Evolutionary conservation across 2,329 filamentous ascomycete genomes (phyloP), one percentile per base, ranked within the genome.

Genomic region (Penicillium sp.): DNA sequence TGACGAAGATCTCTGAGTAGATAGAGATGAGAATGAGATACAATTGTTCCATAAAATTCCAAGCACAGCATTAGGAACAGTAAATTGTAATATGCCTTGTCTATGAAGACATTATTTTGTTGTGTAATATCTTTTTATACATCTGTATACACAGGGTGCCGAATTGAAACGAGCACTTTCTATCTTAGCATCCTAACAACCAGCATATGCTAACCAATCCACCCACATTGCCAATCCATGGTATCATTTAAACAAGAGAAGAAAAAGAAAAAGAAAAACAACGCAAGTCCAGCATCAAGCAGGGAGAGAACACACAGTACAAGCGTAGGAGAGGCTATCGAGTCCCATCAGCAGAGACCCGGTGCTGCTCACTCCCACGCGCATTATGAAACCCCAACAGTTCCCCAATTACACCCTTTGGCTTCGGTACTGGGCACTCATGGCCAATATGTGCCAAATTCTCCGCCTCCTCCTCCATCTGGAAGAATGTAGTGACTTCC

Each of bases 371-470:
- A 46, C 57, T 62, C 18, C 55, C 61, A 47, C 60, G 63, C 64
- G 67, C 46, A 58, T 59, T 78, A 63, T 81, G 82, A 69, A 93
- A 89, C 0, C 90, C 90, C 58, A 94, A 75, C 64, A 93, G 79
- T 68, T 89, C 84, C 12, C 89, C 90, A 44, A 96, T 76, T 31
- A 92, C 76, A 2, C 92, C 92, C 29, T 85, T 82, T 0, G 94
- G 93, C 75, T 97, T 97, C 5, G 94, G 94, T 12, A 99, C 86
- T 0, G 94, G 94, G 70, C 94, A 99, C 71, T 95, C 90, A 67
- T 90, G 83, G 68, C 81, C 81, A 44, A 75, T 69, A 51, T 77
- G 79, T 6, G 71, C 67, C 52, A 79, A 51, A 27, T 59, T 62
- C 51, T 73, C 65, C 58, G 73, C 74, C 60, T 76, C 73, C 61